Evolutionary conservation across 345 rosid genomes (phyloP).

Genomic region (Citrus maxima): DNA sequence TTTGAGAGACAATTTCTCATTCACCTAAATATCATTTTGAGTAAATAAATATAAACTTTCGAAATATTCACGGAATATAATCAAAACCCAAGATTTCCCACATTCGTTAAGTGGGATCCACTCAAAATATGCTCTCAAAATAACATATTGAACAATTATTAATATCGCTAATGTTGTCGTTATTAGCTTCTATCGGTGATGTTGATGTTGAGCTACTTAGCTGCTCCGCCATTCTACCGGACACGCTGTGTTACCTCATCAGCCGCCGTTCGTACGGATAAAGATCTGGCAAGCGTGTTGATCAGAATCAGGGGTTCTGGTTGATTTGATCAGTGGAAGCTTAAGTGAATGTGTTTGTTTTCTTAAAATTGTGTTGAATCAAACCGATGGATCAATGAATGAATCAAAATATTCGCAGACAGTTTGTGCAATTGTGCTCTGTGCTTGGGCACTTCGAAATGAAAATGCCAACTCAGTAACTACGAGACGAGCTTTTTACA

Average conservation of each 20-base stretch:
- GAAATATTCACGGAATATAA: no score
- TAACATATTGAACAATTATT: no score
- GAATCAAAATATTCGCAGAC: background rate
- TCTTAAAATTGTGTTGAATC: background rate
- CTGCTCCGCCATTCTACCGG: slow-evolving; percentile 42
- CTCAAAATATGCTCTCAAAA: no score
- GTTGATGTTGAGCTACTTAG: slow-evolving; percentile 16
- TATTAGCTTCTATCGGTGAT: slow-evolving; percentile 10
- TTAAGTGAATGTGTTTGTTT: background rate
- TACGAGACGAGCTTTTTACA: background rate
- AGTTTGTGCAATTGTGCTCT: background rate
- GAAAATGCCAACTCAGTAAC: background rate
- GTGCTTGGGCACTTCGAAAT: background rate
- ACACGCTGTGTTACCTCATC: slow-evolving; percentile 24
- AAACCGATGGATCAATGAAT: background rate
- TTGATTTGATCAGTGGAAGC: background rate
- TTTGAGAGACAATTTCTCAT: no score
- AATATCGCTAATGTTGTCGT: background rate
- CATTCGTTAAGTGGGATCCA: no score
- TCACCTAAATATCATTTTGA: no score
- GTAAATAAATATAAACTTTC: no score
- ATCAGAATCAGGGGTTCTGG: background rate
- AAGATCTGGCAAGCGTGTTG: background rate
- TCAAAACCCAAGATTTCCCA: no score
- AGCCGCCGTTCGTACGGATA: background rate